Base-by-base conservation (phyloP, 2,329 filamentous ascomycete species). In the Diplodia sapinea region DNA sequence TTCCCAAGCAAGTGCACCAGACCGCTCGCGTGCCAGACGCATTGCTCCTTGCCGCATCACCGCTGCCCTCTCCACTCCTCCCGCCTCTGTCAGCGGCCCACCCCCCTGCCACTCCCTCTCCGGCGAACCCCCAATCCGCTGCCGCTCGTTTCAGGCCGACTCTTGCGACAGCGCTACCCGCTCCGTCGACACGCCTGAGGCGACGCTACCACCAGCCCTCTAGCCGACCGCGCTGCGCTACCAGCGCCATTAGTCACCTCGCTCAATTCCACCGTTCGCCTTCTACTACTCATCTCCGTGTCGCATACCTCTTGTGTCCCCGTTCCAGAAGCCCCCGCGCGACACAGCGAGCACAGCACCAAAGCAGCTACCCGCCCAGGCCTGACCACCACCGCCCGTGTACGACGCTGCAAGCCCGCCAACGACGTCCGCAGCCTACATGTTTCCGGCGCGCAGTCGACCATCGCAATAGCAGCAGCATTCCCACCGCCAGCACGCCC, bases 271-370 rank as follows among this genome's bases (percentile, higher is more conserved):
- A 43, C 50, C 36, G 12, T 36, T 54, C 63, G 26, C 40, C 43
- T 26, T 50, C 43, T 47, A 11, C 43, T 20, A 20, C 49, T 47
- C 51, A 33, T 54, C n/a, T 33, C 40, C 51, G 49, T 56, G 49
- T 56, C 38, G 63, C 55, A 52, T 66, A 63, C 54, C 70, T 69
- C 68, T 68, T 70, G 74, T 76, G 73, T 69, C 68, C 70, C 74
- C 71, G 65, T 76, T 77, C 74, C 71, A 77, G 74, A 76, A 75
- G 73, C 54, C 54, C 31, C 26, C 51, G 26, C 69, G 68, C 68
- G 31, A 56, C 54, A 38, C 54, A 38, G 29, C 69, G 55, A 51
- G 29, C 36, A 57, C 54, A 26, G 47, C 23, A 38, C 47, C 36
- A n/a, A 20, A 57, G 31, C 33, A 57, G 12, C 29, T 20, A 40